Percentiles rank a stretch among this genome's conserved stretches.
phyloP scores from a whole-genome alignment of 495 filamentous ascomycete genomes.

The Geopyxis carbonaria region DNA sequence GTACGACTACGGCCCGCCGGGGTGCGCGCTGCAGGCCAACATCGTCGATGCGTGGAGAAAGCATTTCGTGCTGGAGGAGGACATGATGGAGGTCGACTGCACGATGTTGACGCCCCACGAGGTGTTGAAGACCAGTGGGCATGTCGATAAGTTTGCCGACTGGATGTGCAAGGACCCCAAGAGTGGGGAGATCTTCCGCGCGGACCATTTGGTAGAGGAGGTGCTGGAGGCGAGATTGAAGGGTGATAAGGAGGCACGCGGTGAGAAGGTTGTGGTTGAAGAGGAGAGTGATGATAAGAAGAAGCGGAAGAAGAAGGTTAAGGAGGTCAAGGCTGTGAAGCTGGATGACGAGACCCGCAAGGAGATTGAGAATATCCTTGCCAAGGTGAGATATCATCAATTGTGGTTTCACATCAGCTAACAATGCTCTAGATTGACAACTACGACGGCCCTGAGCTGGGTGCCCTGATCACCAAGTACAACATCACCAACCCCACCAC shows the following conservation, averaged over 20 bases:
- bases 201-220: slow-evolving; percentile 91
- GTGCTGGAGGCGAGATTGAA: slow-evolving; percentile 70
- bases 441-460: slow-evolving; percentile 53
- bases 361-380: slow-evolving; percentile 56
- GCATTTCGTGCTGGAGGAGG: slow-evolving; percentile 75
- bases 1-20: slow-evolving; percentile 72
- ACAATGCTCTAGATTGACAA: slow-evolving; percentile 43
- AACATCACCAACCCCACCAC: slow-evolving; percentile 51
- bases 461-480: slow-evolving; percentile 51
- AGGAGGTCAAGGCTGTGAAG: slow-evolving; percentile 39
- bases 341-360: slow-evolving; percentile 48
- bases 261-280: slow-evolving; percentile 51
- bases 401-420: background rate
- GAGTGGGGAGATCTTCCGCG: slow-evolving; percentile 87
- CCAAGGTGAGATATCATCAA: slow-evolving; percentile 30
- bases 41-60: slow-evolving; percentile 86
- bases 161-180: slow-evolving; percentile 99
- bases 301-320: slow-evolving; percentile 43
- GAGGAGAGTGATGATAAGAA: slow-evolving; percentile 36
- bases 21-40: slow-evolving; percentile 63
- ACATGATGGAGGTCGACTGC: slow-evolving; percentile 82
- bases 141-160: slow-evolving; percentile 95
- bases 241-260: slow-evolving; percentile 61
- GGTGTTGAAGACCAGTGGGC: slow-evolving; percentile 87
- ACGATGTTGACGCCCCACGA: slow-evolving; percentile 72